Evolutionary conservation across 2,329 filamentous ascomycete species (phyloP), one percentile per base, ranked within the genome.

Genomic region (Colletotrichum sp.): DNA sequence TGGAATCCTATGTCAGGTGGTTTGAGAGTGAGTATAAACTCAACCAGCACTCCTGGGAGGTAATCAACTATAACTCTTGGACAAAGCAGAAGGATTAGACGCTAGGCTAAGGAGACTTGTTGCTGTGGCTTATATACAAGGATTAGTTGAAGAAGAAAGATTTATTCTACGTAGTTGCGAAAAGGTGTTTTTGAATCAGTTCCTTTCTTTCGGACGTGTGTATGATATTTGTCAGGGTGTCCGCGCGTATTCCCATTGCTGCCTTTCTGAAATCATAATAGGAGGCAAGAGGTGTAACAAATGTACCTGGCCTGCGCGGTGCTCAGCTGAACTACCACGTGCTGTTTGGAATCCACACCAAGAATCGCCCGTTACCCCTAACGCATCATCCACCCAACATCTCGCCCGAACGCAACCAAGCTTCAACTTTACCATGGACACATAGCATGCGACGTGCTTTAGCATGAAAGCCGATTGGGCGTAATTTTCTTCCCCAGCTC

Each of bases 21-120:
- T 26, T 26, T 26, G 24, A 21, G 44, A 52, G 10, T 0, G 44
- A 21, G 12, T 13, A 21, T 21, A 12, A 13, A 1, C 6, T 21
- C 10, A 52, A 4, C 44, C 10, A 52, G n/a, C 44, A 52, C 18
- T 1, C 3, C 44, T 13, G n/a, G 6, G 44, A 52, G n/a, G 6
- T 52, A 12, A 8, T 52, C 3, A 21, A 21, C n/a, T 52, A 52
- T 21, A 4, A 8, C 10, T 21, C 10, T 21, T 21, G 44, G 2
- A 52, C n/a, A 2, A 21, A 52, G n/a, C 6, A 13, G 44, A 21
- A 21, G 1, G 10, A 13, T 6, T 49, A 49, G n/a, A 49, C 44
- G 1, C 0, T 21, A 13, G 12, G 0, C 0, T 52, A 21, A 52
- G 44, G 0, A 21, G n/a, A 2, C n/a, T 52, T 52, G n/a, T 21